These are phyloP conservation scores for Hemileccinum impolitum DNA, from an alignment of 768 basidiomycete genomes.

Conservation along the genomic window DNA sequence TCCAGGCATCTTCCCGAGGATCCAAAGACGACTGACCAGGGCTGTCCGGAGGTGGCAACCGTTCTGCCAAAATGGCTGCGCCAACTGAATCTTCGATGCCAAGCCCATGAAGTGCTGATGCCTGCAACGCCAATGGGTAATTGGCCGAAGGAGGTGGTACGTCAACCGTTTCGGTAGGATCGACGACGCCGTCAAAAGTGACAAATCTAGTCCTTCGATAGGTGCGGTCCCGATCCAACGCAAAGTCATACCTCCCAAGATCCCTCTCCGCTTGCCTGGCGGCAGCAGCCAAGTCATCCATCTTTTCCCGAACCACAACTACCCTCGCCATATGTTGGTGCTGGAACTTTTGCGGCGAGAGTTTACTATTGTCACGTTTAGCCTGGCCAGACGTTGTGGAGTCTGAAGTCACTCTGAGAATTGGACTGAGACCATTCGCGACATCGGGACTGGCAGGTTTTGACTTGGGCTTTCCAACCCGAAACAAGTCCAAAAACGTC, in stretches of 20 bases:
- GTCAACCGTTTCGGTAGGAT: conserved; percentile 83
- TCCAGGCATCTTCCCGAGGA: conserved; percentile 64
- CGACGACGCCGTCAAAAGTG: conserved; percentile 59
- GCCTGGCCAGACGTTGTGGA: conserved; percentile 46
- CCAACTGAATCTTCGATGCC: conserved; percentile 74
- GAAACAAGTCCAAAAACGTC: conserved; percentile 67
- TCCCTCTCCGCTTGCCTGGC: conserved; percentile 76
- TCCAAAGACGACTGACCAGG: conserved; percentile 57
- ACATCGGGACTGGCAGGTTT: conserved; percentile 53
- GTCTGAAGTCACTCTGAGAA: conserved; percentile 64
- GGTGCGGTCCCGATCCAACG: conserved; percentile 42
- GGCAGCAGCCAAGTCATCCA: conserved; percentile 65
- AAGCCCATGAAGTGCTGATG: conserved; percentile 68
- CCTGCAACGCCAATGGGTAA: conserved; percentile 73
- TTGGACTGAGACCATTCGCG: conserved; percentile 41
- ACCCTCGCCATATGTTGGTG: conserved; percentile 54
- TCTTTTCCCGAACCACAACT: conserved; percentile 79
- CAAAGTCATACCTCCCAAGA: conserved; percentile 52
- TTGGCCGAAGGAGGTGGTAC: conserved; percentile 64
- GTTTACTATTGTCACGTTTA: conserved; percentile 37
- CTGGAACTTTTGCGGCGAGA: conserved; percentile 35
- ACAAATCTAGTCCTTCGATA: conserved; percentile 38
- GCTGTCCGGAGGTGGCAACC: conserved; percentile 61
- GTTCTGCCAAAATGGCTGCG: conserved; percentile 72
- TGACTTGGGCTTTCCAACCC: conserved; percentile 62